Base-by-base conservation (phyloP, 176 grass and related monocot genomes). In the Areca catechu region DNA sequence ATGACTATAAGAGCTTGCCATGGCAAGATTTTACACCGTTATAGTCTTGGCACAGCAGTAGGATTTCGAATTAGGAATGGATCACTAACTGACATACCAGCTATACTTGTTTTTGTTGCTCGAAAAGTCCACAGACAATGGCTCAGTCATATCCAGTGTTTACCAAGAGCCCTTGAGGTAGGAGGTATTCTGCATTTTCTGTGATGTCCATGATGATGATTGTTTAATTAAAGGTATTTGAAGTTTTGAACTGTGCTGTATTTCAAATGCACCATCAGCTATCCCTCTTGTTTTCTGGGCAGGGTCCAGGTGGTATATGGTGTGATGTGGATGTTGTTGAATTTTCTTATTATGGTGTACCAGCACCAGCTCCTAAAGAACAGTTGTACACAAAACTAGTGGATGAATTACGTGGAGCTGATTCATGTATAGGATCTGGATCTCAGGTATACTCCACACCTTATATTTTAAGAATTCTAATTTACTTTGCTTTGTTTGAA, bases 261-360 rank as follows among this genome's bases (percentile, higher is more conserved):
- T 43, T 43, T 43, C 9, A 43, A 43, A 3, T 43, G 34, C 34
- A 43, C 3, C 34, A 14, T 43, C 9, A 43, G 34, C 34, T 14
- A 64, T 69, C 79, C 75, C 78, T 58, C 18, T 54, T 53, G 15
- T 79, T 52, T 83, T 37, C 67, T 88, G 81, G 68, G 74, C 75
- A 98, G 93, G 93, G 93, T 59, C 93, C 93, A 67, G 93, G 87
- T 9, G 84, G 84, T 75, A 63, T 98, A 62, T 98, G 93, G 93
- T 98, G 93, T 76, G 86, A 98, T 85, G 93, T 98, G 28, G 93
- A 98, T 80, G 93, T 98, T 19, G 77, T 98, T 48, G 93, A 98
- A 62, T 98, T 98, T 77, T 98, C 93, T 4, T 98, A 92, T 67
- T 85, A 92, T 21, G 93, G 87, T 53, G 93, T 83, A 48, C 93